Evolutionary conservation across 345 rosid genomes (phyloP).

Genomic region (Pistacia atlantica): DNA sequence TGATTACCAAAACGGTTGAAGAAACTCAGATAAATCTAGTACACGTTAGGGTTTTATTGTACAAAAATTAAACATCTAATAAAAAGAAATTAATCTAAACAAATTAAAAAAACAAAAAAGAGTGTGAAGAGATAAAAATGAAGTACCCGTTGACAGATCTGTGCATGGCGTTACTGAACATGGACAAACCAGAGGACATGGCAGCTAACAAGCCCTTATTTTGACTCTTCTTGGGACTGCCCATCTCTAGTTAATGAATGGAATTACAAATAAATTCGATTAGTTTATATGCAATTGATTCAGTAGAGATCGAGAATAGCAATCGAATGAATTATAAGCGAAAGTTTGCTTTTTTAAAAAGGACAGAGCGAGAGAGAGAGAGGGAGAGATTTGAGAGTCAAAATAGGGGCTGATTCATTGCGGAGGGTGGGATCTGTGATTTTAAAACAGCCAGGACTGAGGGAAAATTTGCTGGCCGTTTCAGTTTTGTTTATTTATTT

Average conservation of each 20-base stretch:
- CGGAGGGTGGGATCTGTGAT: not conserved
- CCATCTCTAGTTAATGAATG: conserved; percentile 30
- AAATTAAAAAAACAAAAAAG: not conserved
- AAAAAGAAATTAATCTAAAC: not conserved
- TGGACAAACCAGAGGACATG: conserved; percentile 66
- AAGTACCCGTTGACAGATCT: conserved; percentile 69
- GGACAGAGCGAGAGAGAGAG: not conserved
- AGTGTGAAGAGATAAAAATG: not conserved
- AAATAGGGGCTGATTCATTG: not conserved
- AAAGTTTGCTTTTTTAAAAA: not conserved
- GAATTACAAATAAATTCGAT: not conserved
- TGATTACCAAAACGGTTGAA: not conserved
- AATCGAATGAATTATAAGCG: not conserved
- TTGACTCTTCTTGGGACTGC: conserved; percentile 51
- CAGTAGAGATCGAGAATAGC: not conserved
- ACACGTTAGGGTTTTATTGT: not conserved
- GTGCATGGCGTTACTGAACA: conserved; percentile 67
- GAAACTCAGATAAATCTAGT: not conserved
- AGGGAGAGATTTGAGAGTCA: not conserved
- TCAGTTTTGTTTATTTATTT: too few relatives aligned
- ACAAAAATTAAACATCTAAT: not conserved
- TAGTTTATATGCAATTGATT: not conserved
- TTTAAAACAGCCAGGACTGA: not conserved
- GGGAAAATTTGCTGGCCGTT: too few relatives aligned
- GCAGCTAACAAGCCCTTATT: conserved; percentile 65